These are phyloP conservation scores for Calocybe indica DNA, from an alignment of 768 basidiomycete species.

Conservation along the genomic window DNA sequence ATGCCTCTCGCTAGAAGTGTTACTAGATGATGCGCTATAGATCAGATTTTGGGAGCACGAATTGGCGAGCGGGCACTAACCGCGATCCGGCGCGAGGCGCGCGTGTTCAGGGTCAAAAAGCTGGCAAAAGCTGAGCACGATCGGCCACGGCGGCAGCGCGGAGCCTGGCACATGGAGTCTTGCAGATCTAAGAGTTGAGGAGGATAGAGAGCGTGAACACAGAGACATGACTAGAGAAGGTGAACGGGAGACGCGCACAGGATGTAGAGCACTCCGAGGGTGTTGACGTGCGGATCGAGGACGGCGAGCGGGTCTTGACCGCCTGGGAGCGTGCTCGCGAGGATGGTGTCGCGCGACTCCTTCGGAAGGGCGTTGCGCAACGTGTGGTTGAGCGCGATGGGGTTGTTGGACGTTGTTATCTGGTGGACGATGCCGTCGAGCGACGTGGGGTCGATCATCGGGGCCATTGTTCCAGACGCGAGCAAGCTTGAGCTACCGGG, in stretches of 20 bases:
- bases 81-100: slow-evolving; percentile 62
- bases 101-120: slow-evolving; percentile 60
- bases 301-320: slow-evolving; percentile 66
- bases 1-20: slow-evolving; percentile 64
- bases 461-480: too few relatives aligned
- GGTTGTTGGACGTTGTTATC: slow-evolving; percentile 38
- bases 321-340: slow-evolving; percentile 45
- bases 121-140: slow-evolving; percentile 54
- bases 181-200: slow-evolving; percentile 43
- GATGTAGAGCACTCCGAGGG: slow-evolving; percentile 65
- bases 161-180: slow-evolving; percentile 38
- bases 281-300: slow-evolving; percentile 49
- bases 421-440: slow-evolving; percentile 36
- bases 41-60: background rate
- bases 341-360: slow-evolving; percentile 52
- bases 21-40: slow-evolving; percentile 32
- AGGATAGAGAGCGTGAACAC: background rate
- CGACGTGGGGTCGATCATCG: too few relatives aligned
- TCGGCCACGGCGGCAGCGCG: slow-evolving; percentile 32
- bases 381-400: slow-evolving; percentile 32
- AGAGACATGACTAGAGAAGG: background rate
- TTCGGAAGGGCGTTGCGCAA: slow-evolving; percentile 43
- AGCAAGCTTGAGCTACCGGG: too few relatives aligned
- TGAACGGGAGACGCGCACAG: slow-evolving; percentile 41
- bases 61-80: slow-evolving; percentile 24